Evolutionary conservation across 116 monocot species (phyloP).

Genomic region (Papilionanthe hybrid): DNA sequence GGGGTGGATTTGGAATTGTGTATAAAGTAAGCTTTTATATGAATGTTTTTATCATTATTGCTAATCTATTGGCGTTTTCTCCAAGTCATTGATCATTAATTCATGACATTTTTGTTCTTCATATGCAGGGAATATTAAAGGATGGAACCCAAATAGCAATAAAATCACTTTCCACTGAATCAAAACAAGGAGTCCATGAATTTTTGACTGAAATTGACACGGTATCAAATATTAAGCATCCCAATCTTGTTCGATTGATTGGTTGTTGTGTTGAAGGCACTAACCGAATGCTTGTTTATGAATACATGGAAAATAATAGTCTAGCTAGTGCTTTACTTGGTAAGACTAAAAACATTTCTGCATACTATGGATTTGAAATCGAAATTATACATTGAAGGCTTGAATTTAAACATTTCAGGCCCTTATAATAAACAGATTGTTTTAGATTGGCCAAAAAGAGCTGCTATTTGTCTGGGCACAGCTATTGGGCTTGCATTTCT

Average conservation of each 20-base stretch:
- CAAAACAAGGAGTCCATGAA: slow-evolving; percentile 52
- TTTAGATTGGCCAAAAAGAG: slow-evolving; percentile 40
- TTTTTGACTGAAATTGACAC: slow-evolving; percentile 53
- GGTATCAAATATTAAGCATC: slow-evolving; percentile 49
- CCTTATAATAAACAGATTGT: slow-evolving; percentile 18
- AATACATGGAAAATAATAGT: slow-evolving; percentile 49
- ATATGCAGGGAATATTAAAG: slow-evolving; percentile 33
- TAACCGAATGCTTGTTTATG: slow-evolving; percentile 42
- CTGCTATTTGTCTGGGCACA: slow-evolving; percentile 48
- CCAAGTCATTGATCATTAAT: background rate
- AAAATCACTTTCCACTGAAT: slow-evolving; percentile 50
- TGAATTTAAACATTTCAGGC: slow-evolving; percentile 16
- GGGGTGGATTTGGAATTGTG: slow-evolving; percentile 50
- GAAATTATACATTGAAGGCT: background rate
- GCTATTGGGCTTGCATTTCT: slow-evolving; percentile 53
- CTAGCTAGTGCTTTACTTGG: slow-evolving; percentile 47
- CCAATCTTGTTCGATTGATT: slow-evolving; percentile 46
- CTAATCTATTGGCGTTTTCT: background rate
- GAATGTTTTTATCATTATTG: background rate
- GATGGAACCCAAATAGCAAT: slow-evolving; percentile 43
- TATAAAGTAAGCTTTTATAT: slow-evolving; percentile 28
- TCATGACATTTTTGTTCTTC: slow-evolving; percentile 6
- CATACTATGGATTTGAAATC: background rate
- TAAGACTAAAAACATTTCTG: slow-evolving; percentile 12
- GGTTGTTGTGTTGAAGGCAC: slow-evolving; percentile 51